Evolutionary conservation across 805 yeast genomes (phyloP).

Genomic region (Blastobotrys terrestris): DNA sequence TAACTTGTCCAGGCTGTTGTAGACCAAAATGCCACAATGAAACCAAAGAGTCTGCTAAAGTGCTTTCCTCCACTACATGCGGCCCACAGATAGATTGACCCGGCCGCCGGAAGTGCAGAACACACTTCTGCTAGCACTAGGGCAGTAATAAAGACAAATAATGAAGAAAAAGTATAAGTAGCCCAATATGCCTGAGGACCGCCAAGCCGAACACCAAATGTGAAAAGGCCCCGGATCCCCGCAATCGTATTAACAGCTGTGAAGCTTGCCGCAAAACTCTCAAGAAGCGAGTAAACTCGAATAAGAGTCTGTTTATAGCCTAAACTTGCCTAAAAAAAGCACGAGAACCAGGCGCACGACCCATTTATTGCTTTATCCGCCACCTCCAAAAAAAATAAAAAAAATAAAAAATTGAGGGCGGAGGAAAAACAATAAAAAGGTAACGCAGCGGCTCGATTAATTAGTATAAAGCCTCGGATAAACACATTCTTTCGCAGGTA

Average conservation of each 20-base stretch:
- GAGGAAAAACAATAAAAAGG: no score
- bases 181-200: constrained; percentile 24
- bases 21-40: constrained; percentile 23
- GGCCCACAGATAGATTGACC: constrained; percentile 23
- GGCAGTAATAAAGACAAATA: constrained; percentile 19
- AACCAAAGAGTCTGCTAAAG: constrained; percentile 20
- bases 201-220: constrained; percentile 16
- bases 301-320: constrained; percentile 18
- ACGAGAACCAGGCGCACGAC: background rate
- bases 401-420: no score
- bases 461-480: background rate
- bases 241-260: constrained; percentile 15
- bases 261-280: constrained; percentile 18
- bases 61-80: constrained; percentile 19
- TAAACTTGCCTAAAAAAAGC: constrained; percentile 10
- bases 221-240: constrained; percentile 15
- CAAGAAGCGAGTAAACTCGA: constrained; percentile 15
- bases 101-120: constrained; percentile 23
- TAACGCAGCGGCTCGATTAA: no score
- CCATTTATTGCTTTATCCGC: no score
- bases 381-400: no score
- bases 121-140: constrained; percentile 21
- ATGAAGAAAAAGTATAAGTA: constrained; percentile 11
- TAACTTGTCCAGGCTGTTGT: constrained; percentile 22
- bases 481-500: constrained; percentile 18